phyloP scores from a whole-genome alignment of 2,329 filamentous ascomycete species.

The Grosmannia serpens region DNA sequence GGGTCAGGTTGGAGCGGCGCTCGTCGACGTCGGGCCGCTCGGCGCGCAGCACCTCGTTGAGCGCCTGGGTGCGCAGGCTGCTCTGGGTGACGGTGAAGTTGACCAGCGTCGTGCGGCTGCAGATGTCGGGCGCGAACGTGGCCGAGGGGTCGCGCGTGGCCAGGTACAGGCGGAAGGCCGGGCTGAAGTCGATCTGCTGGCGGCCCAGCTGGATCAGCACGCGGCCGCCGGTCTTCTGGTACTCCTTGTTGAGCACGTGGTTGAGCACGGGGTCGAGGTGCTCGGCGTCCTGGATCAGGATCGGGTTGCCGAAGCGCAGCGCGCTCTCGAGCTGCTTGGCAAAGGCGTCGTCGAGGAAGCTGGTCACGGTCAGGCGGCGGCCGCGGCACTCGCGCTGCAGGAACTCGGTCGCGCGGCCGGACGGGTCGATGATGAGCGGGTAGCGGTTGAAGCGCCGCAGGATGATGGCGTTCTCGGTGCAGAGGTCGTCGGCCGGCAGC shows the following conservation, averaged over 20 bases:
- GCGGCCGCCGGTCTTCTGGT: slow-evolving; percentile 95
- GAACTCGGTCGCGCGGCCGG: slow-evolving; percentile 88
- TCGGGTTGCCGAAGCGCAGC: slow-evolving; percentile 93
- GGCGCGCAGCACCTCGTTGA: slow-evolving; percentile 95
- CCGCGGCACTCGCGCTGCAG: slow-evolving; percentile 90
- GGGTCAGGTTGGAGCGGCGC: slow-evolving; percentile 91
- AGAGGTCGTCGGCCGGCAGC: slow-evolving; percentile 89
- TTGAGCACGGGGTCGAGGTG: slow-evolving; percentile 95
- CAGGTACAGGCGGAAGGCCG: slow-evolving; percentile 87
- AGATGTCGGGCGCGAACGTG: slow-evolving; percentile 90
- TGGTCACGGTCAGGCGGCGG: slow-evolving; percentile 86
- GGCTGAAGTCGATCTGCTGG: slow-evolving; percentile 98
- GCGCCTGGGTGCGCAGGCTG: slow-evolving; percentile 93
- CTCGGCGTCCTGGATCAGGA: slow-evolving; percentile 96
- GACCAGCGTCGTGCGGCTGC: slow-evolving; percentile 96
- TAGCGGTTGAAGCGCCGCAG: slow-evolving; percentile 97
- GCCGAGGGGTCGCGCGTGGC: slow-evolving; percentile 93
- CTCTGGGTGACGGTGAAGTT: slow-evolving; percentile 99
- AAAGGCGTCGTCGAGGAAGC: slow-evolving; percentile 95
- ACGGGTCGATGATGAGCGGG: slow-evolving; percentile 95
- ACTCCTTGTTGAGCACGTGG: slow-evolving; percentile 98
- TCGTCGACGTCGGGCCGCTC: slow-evolving; percentile 96
- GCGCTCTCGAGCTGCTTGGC: slow-evolving; percentile 97
- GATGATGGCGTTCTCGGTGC: slow-evolving; percentile 96
- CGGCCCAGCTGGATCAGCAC: slow-evolving; percentile 96